Percentiles rank a stretch among this genome's conserved stretches.
These are phyloP conservation scores for Asterophora parasitica DNA, from an alignment of 768 basidiomycete genomes.

Conservation along the genomic window DNA sequence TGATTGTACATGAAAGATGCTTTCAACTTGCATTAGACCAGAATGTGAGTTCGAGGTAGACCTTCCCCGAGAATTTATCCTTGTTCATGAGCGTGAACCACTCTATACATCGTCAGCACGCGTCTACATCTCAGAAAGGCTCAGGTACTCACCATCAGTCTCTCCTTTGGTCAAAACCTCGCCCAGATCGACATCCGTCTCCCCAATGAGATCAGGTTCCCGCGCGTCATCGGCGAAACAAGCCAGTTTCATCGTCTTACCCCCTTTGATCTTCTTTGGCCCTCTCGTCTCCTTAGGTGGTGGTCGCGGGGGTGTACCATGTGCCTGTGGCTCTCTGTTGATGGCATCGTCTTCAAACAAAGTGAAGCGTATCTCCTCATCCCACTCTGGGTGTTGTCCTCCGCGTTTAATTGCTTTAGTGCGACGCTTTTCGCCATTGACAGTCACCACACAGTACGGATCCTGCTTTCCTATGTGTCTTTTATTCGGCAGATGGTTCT, in stretches of 20 bases:
- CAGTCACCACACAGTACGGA: constrained; percentile 80
- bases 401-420: constrained; percentile 95
- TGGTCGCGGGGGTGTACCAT: constrained; percentile 56
- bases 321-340: constrained; percentile 35
- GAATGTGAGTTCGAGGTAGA: constrained; percentile 95
- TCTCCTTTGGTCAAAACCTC: constrained; percentile 93
- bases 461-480: constrained; percentile 95
- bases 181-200: constrained; percentile 80
- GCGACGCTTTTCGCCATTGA: constrained; percentile 79
- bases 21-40: constrained; percentile 77
- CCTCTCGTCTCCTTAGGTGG: constrained; percentile 59
- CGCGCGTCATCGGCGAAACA: constrained; percentile 95
- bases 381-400: constrained; percentile 99
- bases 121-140: constrained; percentile 1
- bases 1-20: neutral
- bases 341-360: constrained; percentile 72
- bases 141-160: constrained; percentile 76
- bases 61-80: constrained; percentile 91
- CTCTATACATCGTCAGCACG: constrained; percentile 42
- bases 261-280: constrained; percentile 57
- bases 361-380: constrained; percentile 93
- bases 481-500: constrained; percentile 90
- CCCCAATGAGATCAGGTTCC: constrained; percentile 95
- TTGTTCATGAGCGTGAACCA: constrained; percentile 92
- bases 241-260: constrained; percentile 69